Evolutionary conservation across 2,329 filamentous ascomycete genomes (phyloP), one percentile per base, ranked within the genome.

Genomic region (Blastomyces parvus): DNA sequence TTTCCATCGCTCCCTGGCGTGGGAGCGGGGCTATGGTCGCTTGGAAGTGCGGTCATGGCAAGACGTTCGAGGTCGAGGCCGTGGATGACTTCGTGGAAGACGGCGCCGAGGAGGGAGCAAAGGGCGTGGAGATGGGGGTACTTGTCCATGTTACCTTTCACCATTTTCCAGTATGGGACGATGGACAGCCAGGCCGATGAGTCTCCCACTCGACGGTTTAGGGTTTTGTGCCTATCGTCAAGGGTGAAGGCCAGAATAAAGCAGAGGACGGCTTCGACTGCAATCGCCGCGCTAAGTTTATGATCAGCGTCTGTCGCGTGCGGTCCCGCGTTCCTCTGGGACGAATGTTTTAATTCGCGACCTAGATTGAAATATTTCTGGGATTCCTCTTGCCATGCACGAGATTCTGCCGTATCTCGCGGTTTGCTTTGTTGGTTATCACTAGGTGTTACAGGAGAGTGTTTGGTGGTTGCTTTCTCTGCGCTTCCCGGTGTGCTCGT

Each of bases 181-280:
- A 81, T 79, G 27, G 76, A 78, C 33, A 76, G 71, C 81, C 81
- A 83, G 46, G 71, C 74, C 1, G 73, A 71, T 14, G 75, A 76
- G 60, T 77, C 74, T 14, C 72, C 75, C 38, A 73, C 63, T 69
- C 75, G 74, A 25, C 77, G 74, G 33, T 67, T 69, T 36, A 75
- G 61, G 1, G 69, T 67, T 64, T 77, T 78, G 33, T 68, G 72
- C 59, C 76, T 73, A 56, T 79, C 76, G 58, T 79, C 76, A 19
- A 74, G 74, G 55, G 76, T 74, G 64, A 79, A 79, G 13, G 78
- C 77, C 40, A 81, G 72, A 61, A 80, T 78, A 65, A 80, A 81
- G 64, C 77, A 79, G 50, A 81, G 70, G 52, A 81, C 72, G 13
- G 77, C 75, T 66, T 81, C 79, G 40, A 80, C 73, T 19, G 73